phyloP scores from a whole-genome alignment of 139 green algal species.

The Chlamydomonas eustigma region DNA sequence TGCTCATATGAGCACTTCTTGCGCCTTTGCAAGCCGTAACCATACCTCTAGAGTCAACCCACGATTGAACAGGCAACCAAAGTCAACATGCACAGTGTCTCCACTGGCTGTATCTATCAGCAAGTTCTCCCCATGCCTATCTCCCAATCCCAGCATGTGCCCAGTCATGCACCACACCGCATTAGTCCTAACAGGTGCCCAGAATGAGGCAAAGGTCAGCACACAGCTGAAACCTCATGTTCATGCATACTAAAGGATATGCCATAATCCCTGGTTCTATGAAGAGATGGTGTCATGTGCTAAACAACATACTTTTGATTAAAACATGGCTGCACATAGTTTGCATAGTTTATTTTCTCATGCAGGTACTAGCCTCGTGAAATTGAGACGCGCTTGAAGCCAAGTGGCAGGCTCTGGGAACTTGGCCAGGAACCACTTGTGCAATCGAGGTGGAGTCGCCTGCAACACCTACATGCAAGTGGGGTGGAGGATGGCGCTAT shows the following conservation, averaged over 20 bases:
- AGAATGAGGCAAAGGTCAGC: too few relatives aligned
- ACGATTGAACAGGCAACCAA: constrained; percentile 93
- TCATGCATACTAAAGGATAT: too few relatives aligned
- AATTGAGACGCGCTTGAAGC: constrained; percentile 40
- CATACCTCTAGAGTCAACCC: constrained; percentile 41
- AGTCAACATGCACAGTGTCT: constrained; percentile 82
- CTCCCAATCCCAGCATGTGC: constrained; percentile 78
- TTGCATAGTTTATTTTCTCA: too few relatives aligned
- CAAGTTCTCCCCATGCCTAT: constrained; percentile 96
- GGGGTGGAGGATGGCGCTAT: too few relatives aligned
- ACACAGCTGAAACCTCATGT: too few relatives aligned
- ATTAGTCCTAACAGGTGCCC: constrained; percentile 64
- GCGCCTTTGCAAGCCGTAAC: background rate
- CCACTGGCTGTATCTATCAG: constrained; percentile 70
- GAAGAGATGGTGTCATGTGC: too few relatives aligned
- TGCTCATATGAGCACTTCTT: too few relatives aligned
- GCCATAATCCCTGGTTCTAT: too few relatives aligned
- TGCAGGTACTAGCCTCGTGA: background rate
- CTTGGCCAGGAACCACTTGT: constrained; percentile 71
- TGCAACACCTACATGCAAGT: too few relatives aligned
- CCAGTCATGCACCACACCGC: constrained; percentile 71
- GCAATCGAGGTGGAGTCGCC: constrained; percentile 72
- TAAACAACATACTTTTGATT: too few relatives aligned
- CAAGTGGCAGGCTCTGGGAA: constrained; percentile 83
- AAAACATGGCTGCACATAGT: too few relatives aligned